Percentiles rank a stretch among this genome's conserved stretches.
Evolutionary conservation across 371 early-diverging fungal species (phyloP).

Genomic region (Haplosporangium sp.): DNA sequence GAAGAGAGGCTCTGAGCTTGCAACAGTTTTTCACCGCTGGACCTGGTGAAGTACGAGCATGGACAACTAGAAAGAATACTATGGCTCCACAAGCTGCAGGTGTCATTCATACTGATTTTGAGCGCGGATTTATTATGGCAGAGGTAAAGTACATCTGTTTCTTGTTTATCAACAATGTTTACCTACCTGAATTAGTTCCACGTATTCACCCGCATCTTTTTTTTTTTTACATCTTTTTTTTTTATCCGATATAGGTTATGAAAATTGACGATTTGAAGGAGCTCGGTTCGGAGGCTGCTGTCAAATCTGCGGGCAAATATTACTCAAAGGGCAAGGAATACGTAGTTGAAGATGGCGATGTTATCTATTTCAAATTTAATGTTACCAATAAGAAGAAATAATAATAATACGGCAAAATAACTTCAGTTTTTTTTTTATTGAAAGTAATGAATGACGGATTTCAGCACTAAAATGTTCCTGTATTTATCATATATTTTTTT

Average conservation of each 20-base stretch:
- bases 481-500: background rate
- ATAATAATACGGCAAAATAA: background rate
- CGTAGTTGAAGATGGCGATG: slow-evolving; percentile 95
- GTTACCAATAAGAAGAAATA: slow-evolving; percentile 63
- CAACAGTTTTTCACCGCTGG: slow-evolving; percentile 99
- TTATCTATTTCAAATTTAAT: slow-evolving; percentile 84
- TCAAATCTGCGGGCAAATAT: slow-evolving; percentile 97
- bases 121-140: slow-evolving; percentile 97
- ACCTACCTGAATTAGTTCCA: too few relatives aligned
- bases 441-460: background rate
- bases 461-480: too few relatives aligned
- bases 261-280: slow-evolving; percentile 79
- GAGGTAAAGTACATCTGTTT: slow-evolving; percentile 75
- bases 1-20: slow-evolving; percentile 91
- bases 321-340: slow-evolving; percentile 96
- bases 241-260: slow-evolving; percentile 70
- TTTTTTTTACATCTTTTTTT: background rate
- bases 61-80: slow-evolving; percentile 93
- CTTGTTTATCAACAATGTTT: too few relatives aligned
- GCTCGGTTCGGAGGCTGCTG: slow-evolving; percentile 84
- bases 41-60: slow-evolving; percentile 93
- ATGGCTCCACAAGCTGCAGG: slow-evolving; percentile 98
- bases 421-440: too few relatives aligned
- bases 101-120: slow-evolving; percentile 97
- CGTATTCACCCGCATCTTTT: too few relatives aligned